phyloP scores from a whole-genome alignment of 2,329 filamentous ascomycete species.

The Xylariaceae sp. region DNA sequence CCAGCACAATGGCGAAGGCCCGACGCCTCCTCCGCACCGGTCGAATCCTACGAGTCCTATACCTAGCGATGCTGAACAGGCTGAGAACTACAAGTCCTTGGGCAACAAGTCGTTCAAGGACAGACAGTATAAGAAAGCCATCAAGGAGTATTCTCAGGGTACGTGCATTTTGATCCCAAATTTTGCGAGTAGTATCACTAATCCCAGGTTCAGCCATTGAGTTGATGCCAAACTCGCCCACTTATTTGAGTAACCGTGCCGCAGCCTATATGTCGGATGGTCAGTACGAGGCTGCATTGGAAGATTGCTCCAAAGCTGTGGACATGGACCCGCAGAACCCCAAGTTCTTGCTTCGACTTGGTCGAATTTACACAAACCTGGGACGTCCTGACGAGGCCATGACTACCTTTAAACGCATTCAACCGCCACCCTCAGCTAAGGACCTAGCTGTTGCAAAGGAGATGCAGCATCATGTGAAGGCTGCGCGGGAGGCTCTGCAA shows the following conservation, averaged over 20 bases:
- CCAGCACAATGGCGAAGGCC: conserved; percentile 43
- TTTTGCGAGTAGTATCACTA: conserved; percentile 8
- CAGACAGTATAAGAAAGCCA: conserved; percentile 79
- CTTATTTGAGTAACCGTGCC: conserved; percentile 90
- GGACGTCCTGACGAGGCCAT: conserved; percentile 85
- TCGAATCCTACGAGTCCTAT: conserved; percentile 56
- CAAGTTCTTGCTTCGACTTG: conserved; percentile 83
- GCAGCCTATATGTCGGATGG: conserved; percentile 89
- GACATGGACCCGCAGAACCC: conserved; percentile 79
- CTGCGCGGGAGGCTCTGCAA: conserved; percentile 71
- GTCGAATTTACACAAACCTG: conserved; percentile 81
- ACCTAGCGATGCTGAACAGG: conserved; percentile 60
- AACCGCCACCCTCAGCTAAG: conserved; percentile 74
- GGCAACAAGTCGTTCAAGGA: conserved; percentile 98
- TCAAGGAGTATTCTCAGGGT: conserved; percentile 95
- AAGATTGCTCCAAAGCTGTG: conserved; percentile 78
- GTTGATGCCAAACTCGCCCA: conserved; percentile 76
- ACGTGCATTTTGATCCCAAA: conserved; percentile 23
- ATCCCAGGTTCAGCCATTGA: conserved; percentile 68
- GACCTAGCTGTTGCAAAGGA: conserved; percentile 77
- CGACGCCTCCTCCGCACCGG: conserved; percentile 67
- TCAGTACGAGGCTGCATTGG: conserved; percentile 71
- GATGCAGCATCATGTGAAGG: conserved; percentile 76
- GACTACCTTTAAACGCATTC: conserved; percentile 72
- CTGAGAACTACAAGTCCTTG: conserved; percentile 84